phyloP scores from a whole-genome alignment of 345 rosid species.

The Clausena lansium region DNA sequence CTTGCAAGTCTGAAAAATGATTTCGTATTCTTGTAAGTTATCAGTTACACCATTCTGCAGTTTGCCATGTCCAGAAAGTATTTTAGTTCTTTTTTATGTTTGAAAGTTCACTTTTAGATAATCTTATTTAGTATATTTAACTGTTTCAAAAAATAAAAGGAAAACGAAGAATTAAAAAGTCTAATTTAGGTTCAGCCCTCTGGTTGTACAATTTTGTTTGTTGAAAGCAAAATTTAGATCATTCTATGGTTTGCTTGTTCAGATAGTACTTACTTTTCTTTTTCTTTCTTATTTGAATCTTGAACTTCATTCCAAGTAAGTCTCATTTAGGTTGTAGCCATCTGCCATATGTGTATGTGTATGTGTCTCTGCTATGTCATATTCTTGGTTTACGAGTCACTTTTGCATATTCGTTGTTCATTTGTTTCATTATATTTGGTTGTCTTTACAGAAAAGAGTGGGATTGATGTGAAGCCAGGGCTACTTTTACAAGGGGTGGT shows the following conservation, averaged over 20 bases:
- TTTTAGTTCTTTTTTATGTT: background rate
- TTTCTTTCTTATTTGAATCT: background rate
- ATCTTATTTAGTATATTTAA: background rate
- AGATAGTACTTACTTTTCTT: background rate
- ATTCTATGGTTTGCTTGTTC: background rate
- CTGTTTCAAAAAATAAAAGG: background rate
- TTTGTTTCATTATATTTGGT: conserved; percentile 8
- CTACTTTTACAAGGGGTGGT: conserved; percentile 81
- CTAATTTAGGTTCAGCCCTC: background rate
- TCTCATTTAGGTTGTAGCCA: background rate
- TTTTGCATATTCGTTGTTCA: background rate
- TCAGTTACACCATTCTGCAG: background rate
- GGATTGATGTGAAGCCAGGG: conserved; percentile 49
- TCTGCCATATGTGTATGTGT: background rate
- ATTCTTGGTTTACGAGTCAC: background rate
- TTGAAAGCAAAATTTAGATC: background rate
- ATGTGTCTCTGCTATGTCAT: background rate
- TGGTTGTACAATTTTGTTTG: background rate
- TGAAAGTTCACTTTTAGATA: background rate
- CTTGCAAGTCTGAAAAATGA: background rate
- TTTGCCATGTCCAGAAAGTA: background rate
- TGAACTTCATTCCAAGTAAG: background rate
- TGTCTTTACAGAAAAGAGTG: conserved; percentile 37
- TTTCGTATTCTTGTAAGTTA: background rate
- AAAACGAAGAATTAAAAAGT: background rate